Base-by-base conservation (phyloP, 768 basidiomycete genomes). In the Kwoniella dendrophila region DNA sequence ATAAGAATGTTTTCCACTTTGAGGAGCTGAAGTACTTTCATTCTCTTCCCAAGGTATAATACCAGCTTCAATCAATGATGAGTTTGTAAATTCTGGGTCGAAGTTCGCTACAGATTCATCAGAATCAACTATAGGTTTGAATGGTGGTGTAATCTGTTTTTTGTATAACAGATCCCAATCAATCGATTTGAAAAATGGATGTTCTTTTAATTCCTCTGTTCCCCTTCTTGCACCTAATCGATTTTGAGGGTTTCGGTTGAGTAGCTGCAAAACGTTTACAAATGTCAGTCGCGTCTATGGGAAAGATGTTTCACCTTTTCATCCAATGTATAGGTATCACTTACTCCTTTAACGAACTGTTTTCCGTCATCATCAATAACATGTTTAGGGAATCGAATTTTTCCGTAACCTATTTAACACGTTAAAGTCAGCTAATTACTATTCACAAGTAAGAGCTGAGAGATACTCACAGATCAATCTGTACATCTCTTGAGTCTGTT, bases 401-500 rank as follows among this genome's bases (percentile, higher is more conserved):
- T 98, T 62, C 96, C 96, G 79, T 98, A 99, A 78, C 94, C 96
- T 69, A 33, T 91, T n/a, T 92, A 81, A 90, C 41, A 56, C 18
- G 7, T n/a, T 24, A 32, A 27, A 32, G 24, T 54, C 40, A 45
- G 45, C 50, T 5, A 26, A 20, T 12, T 26, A 26, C 10, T 2
- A 12, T 22, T 12, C 32, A 22, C 22, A 11, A 33, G 41, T 5
- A 24, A 4, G 27, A 11, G 8, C 38, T 20, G 18, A 53, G n/a
- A 20, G 14, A 22, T 6, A 68, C 71, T 67, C 40, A 73, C 72
- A 72, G 60, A 71, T 70, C 47, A 73, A 48, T 18, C 66, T 64
- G 83, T 99, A 99, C 96, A 99, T 99, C 81, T 95, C 91, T 78
- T 99, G 95, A 3, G 92, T 96, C 76, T 99, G 96, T 74, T 99